Evolutionary conservation across 305 asterid species (phyloP).

Genomic region (Ilex paraguariensis): DNA sequence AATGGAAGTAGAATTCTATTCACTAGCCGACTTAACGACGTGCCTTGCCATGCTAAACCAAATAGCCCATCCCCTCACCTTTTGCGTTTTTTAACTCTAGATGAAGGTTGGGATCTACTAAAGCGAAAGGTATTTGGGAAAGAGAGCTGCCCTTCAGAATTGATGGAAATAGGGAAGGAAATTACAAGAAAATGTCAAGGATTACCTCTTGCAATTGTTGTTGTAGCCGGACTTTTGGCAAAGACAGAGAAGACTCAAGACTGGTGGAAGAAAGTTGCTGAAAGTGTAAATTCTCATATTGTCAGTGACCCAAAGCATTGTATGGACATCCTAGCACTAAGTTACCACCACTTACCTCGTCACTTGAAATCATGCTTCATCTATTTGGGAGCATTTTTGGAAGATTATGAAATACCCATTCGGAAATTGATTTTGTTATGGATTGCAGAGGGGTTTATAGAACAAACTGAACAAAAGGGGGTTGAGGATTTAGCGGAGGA

Average conservation of each 20-base stretch:
- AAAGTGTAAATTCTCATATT: slow-evolving; percentile 9
- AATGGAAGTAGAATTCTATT: slow-evolving; percentile 24
- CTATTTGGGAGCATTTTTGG: slow-evolving; percentile 21
- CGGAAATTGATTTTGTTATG: slow-evolving; percentile 17
- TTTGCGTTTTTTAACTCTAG: slow-evolving; percentile 10
- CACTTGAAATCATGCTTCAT: slow-evolving; percentile 25
- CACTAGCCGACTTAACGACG: slow-evolving; percentile 15
- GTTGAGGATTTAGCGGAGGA: slow-evolving; percentile 11
- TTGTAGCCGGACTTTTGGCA: no score
- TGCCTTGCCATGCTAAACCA: slow-evolving; percentile 8
- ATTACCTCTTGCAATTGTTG: no score
- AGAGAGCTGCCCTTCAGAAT: slow-evolving; percentile 8
- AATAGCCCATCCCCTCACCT: background rate
- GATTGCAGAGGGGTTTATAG: slow-evolving; percentile 25
- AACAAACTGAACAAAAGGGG: background rate
- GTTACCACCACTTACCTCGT: slow-evolving; percentile 22
- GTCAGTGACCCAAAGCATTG: slow-evolving; percentile 1
- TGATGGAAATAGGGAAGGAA: no score
- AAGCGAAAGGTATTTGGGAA: slow-evolving; percentile 13
- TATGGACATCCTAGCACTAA: slow-evolving; percentile 6
- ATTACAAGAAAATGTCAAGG: no score
- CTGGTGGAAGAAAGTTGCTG: slow-evolving; percentile 17
- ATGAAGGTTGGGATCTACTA: slow-evolving; percentile 27
- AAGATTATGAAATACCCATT: slow-evolving; percentile 8
- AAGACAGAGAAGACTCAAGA: no score